phyloP scores from a whole-genome alignment of 192 early-diverging fungal genomes.

The Backusella mclennaniae region DNA sequence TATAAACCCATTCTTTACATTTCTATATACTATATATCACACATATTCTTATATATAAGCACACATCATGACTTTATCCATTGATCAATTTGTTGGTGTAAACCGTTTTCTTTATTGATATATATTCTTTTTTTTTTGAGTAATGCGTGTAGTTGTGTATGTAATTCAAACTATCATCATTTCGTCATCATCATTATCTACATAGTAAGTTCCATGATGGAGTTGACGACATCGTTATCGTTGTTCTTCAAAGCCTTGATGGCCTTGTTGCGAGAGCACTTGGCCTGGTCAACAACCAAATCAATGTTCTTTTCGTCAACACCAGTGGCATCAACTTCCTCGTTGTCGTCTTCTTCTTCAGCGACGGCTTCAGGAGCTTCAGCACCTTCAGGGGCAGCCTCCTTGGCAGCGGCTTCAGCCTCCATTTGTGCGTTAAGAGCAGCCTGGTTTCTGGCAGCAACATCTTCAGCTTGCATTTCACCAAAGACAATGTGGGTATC shows the following conservation, averaged over 20 bases:
- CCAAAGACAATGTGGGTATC: constrained; percentile 98
- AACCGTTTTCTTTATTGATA: not conserved
- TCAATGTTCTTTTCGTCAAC: constrained; percentile 92
- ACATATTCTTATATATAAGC: not conserved
- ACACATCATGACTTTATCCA: not conserved
- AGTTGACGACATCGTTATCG: constrained; percentile 91
- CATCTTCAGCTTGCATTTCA: constrained; percentile 88
- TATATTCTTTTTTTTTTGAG: not conserved
- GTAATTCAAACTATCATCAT: not conserved
- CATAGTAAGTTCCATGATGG: constrained; percentile 76
- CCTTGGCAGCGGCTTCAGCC: constrained; percentile 52
- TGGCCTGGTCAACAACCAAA: constrained; percentile 90
- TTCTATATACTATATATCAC: not conserved
- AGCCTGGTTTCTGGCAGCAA: constrained; percentile 71
- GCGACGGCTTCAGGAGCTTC: constrained; percentile 50
- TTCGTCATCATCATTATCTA: not conserved
- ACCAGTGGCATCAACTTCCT: constrained; percentile 78
- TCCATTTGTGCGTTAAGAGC: constrained; percentile 60
- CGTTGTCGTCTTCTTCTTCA: constrained; percentile 70
- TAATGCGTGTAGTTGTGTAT: not conserved
- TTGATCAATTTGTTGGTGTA: not conserved
- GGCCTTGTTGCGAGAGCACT: constrained; percentile 83
- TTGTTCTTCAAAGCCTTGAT: constrained; percentile 88
- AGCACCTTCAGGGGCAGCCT: constrained; percentile 37
- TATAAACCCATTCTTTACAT: not conserved